Conservation (phyloP, 805 yeast genomes). For the Kodamaea fukazawae region DNA sequence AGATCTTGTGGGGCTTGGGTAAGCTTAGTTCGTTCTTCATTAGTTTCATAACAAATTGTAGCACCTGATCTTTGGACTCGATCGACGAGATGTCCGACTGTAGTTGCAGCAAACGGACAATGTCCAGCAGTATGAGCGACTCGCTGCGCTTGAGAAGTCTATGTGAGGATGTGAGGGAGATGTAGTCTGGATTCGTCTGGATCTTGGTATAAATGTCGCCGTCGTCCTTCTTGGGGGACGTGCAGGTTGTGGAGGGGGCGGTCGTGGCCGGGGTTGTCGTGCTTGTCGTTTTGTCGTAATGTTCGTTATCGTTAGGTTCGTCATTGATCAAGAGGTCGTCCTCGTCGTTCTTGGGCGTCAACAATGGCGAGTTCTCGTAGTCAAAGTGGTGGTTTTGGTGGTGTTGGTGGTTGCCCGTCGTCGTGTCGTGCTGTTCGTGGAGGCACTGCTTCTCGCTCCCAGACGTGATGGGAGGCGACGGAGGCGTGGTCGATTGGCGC, state of each 20-base stretch:
- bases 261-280: constrained; percentile 9
- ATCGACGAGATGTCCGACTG: constrained; percentile 19
- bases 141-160: constrained; percentile 26
- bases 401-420: constrained; percentile 7
- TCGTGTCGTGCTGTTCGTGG: not conserved
- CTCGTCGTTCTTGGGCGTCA: constrained; percentile 44
- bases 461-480: constrained; percentile 1
- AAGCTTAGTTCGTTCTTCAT: constrained; percentile 30
- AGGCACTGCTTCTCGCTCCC: not conserved
- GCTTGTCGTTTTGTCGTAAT: constrained; percentile 7
- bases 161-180: constrained; percentile 32
- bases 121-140: constrained; percentile 26
- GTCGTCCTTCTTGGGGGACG: constrained; percentile 8
- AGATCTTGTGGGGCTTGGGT: constrained; percentile 33
- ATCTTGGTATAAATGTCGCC: constrained; percentile 12
- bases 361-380: constrained; percentile 33
- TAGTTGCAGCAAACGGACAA: constrained; percentile 29
- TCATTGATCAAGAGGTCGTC: constrained; percentile 24
- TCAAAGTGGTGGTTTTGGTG: constrained; percentile 3
- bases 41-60: constrained; percentile 33
- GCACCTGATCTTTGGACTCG: constrained; percentile 22
- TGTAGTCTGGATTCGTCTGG: constrained; percentile 34
- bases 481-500: constrained; percentile 1
- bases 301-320: not conserved
- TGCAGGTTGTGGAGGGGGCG: constrained; percentile 9